Evolutionary conservation across 805 yeast genomes (phyloP).

Genomic region (Candida maesae): DNA sequence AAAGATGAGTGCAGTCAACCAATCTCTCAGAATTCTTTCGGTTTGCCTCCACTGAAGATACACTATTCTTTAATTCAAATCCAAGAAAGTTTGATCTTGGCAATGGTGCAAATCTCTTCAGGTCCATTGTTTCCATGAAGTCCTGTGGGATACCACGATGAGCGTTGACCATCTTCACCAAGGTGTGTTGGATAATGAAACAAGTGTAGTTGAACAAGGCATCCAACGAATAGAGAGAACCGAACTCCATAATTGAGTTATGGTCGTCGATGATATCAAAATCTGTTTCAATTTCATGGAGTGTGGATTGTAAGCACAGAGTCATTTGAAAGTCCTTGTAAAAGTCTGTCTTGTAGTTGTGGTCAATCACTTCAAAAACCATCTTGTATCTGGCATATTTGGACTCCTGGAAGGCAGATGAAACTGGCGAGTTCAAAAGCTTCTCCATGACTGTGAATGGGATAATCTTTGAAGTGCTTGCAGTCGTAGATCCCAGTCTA

Average conservation of each 20-base stretch:
- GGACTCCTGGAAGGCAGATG: conserved; percentile 16
- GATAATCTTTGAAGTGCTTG: background rate
- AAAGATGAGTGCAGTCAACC: conserved; percentile 12
- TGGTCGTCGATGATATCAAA: conserved; percentile 17
- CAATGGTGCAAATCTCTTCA: conserved; percentile 24
- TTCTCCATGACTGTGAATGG: conserved; percentile 3
- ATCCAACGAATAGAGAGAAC: conserved; percentile 20
- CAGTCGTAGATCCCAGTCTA: conserved; percentile 6
- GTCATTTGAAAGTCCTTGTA: conserved; percentile 19
- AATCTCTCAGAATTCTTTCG: conserved; percentile 16
- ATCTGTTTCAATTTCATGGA: conserved; percentile 8
- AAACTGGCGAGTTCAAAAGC: conserved; percentile 14
- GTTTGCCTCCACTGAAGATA: conserved; percentile 13
- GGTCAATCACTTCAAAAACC: conserved; percentile 26
- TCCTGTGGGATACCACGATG: conserved; percentile 6
- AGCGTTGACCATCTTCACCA: conserved; percentile 18
- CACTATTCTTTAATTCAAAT: conserved; percentile 6
- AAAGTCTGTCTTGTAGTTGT: conserved; percentile 21
- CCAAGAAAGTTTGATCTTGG: conserved; percentile 24
- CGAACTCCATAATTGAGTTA: conserved; percentile 17
- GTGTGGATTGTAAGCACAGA: conserved; percentile 14
- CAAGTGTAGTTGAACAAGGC: conserved; percentile 16
- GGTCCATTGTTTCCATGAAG: conserved; percentile 12
- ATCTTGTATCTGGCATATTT: conserved; percentile 21
- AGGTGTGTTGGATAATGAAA: conserved; percentile 15